Base-by-base conservation (phyloP, 2,329 filamentous ascomycete species). In the Calonectria crousiana region DNA sequence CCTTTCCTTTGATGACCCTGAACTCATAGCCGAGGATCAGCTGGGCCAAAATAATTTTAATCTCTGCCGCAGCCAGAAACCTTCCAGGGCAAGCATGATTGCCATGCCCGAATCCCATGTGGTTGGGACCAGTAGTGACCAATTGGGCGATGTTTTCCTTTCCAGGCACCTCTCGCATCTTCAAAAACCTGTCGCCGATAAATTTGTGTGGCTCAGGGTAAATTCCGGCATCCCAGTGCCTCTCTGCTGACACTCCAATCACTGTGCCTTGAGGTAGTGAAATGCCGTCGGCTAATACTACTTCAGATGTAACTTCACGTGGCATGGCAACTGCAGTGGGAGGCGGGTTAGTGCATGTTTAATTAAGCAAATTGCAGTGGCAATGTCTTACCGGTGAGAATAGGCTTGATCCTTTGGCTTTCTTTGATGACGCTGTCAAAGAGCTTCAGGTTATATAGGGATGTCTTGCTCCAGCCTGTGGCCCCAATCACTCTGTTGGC, bases 401-500 rank as follows among this genome's bases (percentile, higher is more conserved):
- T 62, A 6, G 56, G 56, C 23, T 62, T 62, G 10, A 62, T 62
- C 8, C 56, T 41, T 38, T 62, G 56, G 23, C 32, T 38, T 38
- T 62, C 56, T 23, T 62, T 62, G 34, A 62, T 62, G 3, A 62
- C 56, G 20, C 56, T 62, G 56, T 62, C 56, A 13, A 62, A 38
- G 18, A 62, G 56, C 56, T 62, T 62, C 23, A 62, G 23, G 30
- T 62, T 41, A 20, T 62, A 62, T 1, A 62, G 56, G 8, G 56
- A 62, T 20, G 34, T 62, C 23, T 62, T 62, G 23, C 34, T 41
- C 56, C 56, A 62, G 1, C 56, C 56, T 5, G 34, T 62, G 9
- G 38, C 34, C 26, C 36, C 56, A 28, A 62, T 23, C 6, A 62
- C 56, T 18, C 38, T 34, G 16, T 6, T 28, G 13, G 34, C 56